Base-by-base conservation (phyloP, 2,329 filamentous ascomycete species). In the Balansia obtecta region DNA sequence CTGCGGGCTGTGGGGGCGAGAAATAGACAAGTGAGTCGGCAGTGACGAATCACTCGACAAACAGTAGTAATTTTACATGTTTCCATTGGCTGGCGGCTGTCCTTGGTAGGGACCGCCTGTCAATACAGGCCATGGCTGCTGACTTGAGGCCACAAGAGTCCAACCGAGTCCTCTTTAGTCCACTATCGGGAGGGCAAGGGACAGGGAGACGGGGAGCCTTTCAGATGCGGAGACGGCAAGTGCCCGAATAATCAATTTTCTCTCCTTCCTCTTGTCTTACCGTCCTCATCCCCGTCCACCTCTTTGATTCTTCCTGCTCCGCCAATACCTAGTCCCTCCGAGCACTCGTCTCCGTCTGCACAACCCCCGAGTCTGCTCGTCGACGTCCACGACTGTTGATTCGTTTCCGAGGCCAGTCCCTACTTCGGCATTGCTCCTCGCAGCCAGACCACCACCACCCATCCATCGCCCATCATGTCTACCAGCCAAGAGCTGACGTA, bases 401-500 rank as follows among this genome's bases (percentile, higher is more conserved):
- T 37, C 34, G 34, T 37, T 37, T 37, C 7, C 34, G 34, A 13
- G 15, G 20, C 18, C 39, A 27, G 8, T 27, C 18, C n/a, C 18
- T 16, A 18, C 8, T 41, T 16, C 2, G 27, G 27, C 27, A 9
- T 45, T 30, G 18, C 16, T 32, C 22, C 33, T 49, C 30, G 20
- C 47, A 37, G 44, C 45, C 20, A 38, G n/a, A n/a, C n/a, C n/a
- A 20, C 13, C 22, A 27, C 16, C 18, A 45, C 34, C 46, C 15
- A 7, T 22, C 40, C 40, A 27, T 46, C 20, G 33, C 38, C 32
- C 50, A 50, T 34, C 55, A 67, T 67, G 61, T 63, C 64, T 52
- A 48, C 52, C 41, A 46, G 49, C 18, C 58, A 65, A 57, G 73
- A 80, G 64, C 79, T 83, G 73, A 93, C 86, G 62, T 87, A 82